phyloP scores from a whole-genome alignment of 2,329 filamentous ascomycete species.

The Colletotrichum shisoi region DNA sequence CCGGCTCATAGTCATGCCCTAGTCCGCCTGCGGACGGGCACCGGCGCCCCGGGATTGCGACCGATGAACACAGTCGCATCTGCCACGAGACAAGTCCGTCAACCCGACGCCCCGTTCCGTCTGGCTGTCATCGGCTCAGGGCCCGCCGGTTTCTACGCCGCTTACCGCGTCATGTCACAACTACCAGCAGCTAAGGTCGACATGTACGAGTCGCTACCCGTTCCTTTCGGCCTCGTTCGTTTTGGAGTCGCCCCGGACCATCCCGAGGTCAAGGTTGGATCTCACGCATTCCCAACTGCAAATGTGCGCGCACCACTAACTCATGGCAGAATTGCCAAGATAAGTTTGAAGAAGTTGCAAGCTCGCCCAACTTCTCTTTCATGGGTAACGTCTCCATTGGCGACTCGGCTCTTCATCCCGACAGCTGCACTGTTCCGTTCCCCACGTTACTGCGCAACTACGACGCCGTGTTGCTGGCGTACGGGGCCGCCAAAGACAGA shows the following conservation, averaged over 20 bases:
- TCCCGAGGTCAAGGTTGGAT: constrained; percentile 89
- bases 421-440: constrained; percentile 68
- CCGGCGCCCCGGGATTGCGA: constrained; percentile 4
- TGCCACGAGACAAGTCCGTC: constrained; percentile 33
- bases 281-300: constrained; percentile 12
- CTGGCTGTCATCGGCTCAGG: constrained; percentile 92
- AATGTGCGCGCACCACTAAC: constrained; percentile 3
- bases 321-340: constrained; percentile 83
- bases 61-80: constrained; percentile 6
- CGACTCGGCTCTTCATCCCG: constrained; percentile 52
- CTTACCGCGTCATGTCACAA: constrained; percentile 82
- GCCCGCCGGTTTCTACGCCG: constrained; percentile 94
- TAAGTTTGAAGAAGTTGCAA: constrained; percentile 88
- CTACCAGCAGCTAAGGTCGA: constrained; percentile 78
- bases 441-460: constrained; percentile 78
- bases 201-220: constrained; percentile 95
- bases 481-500: constrained; percentile 86
- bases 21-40: constrained; percentile 5
- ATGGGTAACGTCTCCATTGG: constrained; percentile 89
- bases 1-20: not conserved
- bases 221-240: constrained; percentile 89
- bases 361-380: constrained; percentile 84
- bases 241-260: constrained; percentile 98
- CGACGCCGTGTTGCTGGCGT: constrained; percentile 89
- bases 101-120: constrained; percentile 63